These are phyloP conservation scores for Cladosporium sphaerospermum DNA, from an alignment of 2,329 filamentous ascomycete genomes.

Conservation along the genomic window DNA sequence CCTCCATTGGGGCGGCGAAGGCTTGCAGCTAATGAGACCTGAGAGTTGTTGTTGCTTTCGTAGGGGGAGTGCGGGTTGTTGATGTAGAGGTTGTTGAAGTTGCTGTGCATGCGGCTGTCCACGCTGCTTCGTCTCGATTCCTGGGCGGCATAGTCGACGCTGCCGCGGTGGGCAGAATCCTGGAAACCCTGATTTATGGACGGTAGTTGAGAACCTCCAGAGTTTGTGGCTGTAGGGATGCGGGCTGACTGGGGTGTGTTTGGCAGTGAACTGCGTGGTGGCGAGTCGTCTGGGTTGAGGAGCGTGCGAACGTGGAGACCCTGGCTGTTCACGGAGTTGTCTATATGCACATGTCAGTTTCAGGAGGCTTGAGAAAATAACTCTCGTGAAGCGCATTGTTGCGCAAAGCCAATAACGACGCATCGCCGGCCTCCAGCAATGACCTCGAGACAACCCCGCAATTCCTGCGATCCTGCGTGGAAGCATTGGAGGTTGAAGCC, in stretches of 20 bases:
- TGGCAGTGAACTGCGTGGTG: conserved; percentile 37
- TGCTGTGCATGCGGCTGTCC: conserved; percentile 69
- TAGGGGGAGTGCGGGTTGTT: conserved; percentile 61
- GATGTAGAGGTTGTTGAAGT: conserved; percentile 63
- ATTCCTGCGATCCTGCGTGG: too few relatives aligned
- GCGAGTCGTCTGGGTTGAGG: conserved; percentile 45
- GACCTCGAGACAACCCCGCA: too few relatives aligned
- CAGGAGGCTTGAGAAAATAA: background rate
- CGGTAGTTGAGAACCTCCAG: conserved; percentile 37
- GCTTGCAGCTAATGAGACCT: conserved; percentile 65
- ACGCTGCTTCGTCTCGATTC: conserved; percentile 69
- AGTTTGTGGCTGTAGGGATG: conserved; percentile 32
- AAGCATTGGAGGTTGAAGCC: too few relatives aligned
- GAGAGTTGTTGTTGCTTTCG: conserved; percentile 69
- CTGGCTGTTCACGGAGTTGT: conserved; percentile 38
- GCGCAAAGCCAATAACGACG: background rate
- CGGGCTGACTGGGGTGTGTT: conserved; percentile 39
- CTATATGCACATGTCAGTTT: conserved; percentile 12
- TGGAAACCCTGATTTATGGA: conserved; percentile 51
- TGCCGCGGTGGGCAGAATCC: conserved; percentile 35
- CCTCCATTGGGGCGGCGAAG: conserved; percentile 49
- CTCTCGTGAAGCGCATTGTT: conserved; percentile 16
- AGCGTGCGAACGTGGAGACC: conserved; percentile 46
- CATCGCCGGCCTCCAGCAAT: too few relatives aligned
- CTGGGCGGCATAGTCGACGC: conserved; percentile 46